Evolutionary conservation across 768 basidiomycete genomes (phyloP).

Genomic region (Pleurotus platypus): DNA sequence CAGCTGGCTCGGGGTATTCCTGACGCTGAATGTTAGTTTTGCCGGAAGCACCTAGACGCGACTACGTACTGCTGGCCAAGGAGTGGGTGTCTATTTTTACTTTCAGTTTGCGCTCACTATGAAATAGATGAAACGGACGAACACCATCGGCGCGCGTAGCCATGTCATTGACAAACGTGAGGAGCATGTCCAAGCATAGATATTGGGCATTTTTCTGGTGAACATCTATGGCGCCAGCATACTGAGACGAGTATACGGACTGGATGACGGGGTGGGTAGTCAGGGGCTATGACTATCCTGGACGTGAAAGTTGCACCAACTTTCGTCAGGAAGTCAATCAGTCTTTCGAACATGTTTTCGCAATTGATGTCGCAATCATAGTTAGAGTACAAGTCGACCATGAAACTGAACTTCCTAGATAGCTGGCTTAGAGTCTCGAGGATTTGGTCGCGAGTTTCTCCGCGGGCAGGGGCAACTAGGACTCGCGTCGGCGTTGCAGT

Average conservation of each 20-base stretch:
- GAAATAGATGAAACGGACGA: conserved; percentile 18
- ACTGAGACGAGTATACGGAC: conserved; percentile 78
- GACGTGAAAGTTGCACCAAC: conserved; percentile 34
- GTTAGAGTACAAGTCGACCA: conserved; percentile 94
- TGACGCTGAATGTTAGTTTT: conserved; percentile 20
- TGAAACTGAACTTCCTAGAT: conserved; percentile 81
- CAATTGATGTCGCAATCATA: conserved; percentile 97
- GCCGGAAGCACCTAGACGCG: not conserved
- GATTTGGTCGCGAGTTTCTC: conserved; percentile 85
- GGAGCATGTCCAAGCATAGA: conserved; percentile 82
- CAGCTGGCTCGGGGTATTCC: conserved; percentile 54
- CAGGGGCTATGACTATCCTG: conserved; percentile 2
- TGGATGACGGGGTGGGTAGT: conserved; percentile 23
- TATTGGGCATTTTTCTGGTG: conserved; percentile 80
- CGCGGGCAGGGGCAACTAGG: conserved; percentile 72
- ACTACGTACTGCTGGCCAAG: conserved; percentile 64
- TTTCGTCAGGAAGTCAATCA: conserved; percentile 86
- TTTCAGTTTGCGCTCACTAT: conserved; percentile 10
- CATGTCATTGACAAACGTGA: conserved; percentile 89
- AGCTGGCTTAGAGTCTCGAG: conserved; percentile 84
- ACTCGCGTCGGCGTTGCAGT: conserved; percentile 50
- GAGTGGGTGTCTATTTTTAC: conserved; percentile 32
- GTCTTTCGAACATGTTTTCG: conserved; percentile 90
- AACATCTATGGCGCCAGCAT: conserved; percentile 51
- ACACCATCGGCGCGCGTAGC: conserved; percentile 54